A percentile compares a stretch with the other conserved stretches of the same genome.
These are phyloP conservation scores for Kernera saxatilis DNA, from an alignment of 345 rosid species.

Conservation along the genomic window DNA sequence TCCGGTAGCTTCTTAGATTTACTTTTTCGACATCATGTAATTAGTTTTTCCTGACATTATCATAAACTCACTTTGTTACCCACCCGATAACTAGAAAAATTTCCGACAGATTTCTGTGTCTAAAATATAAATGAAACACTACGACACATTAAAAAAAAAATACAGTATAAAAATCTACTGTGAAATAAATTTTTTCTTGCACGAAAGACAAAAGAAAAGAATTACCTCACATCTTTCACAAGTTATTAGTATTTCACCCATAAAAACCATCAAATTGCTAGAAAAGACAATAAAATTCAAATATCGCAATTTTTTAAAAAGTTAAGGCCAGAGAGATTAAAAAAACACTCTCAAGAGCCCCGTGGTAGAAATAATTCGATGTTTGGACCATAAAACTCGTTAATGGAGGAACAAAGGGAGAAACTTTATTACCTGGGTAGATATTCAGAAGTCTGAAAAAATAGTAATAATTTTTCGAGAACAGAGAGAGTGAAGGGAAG, in stretches of 20 bases:
- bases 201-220: neutral
- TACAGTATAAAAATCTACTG: too few species aligned
- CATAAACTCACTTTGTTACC: too few species aligned
- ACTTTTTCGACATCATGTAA: too few species aligned
- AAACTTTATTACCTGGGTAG: neutral
- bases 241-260: neutral
- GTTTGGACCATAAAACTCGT: neutral
- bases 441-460: neutral
- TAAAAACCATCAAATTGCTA: neutral
- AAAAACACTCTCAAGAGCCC: neutral
- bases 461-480: neutral
- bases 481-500: neutral
- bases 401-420: neutral
- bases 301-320: neutral
- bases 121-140: too few species aligned
- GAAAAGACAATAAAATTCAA: neutral
- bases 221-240: neutral
- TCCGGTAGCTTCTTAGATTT: too few species aligned
- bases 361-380: neutral
- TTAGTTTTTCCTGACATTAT: too few species aligned
- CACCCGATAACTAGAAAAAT: too few species aligned
- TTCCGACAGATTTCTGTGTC: too few species aligned
- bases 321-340: neutral
- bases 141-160: too few species aligned
- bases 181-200: neutral